A percentile compares a stretch with the other conserved stretches of the same genome.
phyloP scores from a whole-genome alignment of 495 filamentous ascomycete genomes.

The Aspergillus baeticus region DNA sequence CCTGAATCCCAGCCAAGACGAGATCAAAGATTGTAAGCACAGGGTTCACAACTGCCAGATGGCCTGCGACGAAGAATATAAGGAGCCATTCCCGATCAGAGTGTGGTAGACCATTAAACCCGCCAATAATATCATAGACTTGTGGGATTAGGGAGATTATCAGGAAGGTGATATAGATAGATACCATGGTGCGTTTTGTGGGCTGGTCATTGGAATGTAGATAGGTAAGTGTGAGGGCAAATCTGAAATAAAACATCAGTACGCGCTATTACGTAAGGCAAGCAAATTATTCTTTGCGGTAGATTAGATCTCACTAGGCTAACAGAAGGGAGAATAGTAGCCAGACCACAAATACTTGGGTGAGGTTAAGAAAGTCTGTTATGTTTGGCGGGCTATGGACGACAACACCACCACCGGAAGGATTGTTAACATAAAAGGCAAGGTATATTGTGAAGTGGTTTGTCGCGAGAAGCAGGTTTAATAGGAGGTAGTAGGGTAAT shows the following conservation, averaged over 20 bases:
- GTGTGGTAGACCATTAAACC: not conserved
- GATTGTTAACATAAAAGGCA: not conserved
- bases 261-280: not conserved
- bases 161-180: slow-evolving; percentile 1
- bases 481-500: not conserved
- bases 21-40: not conserved
- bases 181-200: not conserved
- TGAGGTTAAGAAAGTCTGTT: slow-evolving; percentile 1
- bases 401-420: slow-evolving; percentile 1
- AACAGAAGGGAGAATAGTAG: not conserved
- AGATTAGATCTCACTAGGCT: not conserved
- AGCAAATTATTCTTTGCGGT: not conserved
- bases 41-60: not conserved
- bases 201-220: not conserved
- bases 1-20: not conserved
- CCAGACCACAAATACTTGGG: not conserved
- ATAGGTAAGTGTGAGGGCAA: not conserved
- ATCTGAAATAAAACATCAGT: not conserved
- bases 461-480: slow-evolving; percentile 2
- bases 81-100: not conserved
- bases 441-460: slow-evolving; percentile 5
- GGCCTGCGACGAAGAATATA: not conserved
- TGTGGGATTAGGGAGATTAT: slow-evolving; percentile 2
- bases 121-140: not conserved
- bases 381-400: not conserved